Base-by-base conservation (phyloP, 2,329 filamentous ascomycete genomes). In the Penicillium sp. region DNA sequence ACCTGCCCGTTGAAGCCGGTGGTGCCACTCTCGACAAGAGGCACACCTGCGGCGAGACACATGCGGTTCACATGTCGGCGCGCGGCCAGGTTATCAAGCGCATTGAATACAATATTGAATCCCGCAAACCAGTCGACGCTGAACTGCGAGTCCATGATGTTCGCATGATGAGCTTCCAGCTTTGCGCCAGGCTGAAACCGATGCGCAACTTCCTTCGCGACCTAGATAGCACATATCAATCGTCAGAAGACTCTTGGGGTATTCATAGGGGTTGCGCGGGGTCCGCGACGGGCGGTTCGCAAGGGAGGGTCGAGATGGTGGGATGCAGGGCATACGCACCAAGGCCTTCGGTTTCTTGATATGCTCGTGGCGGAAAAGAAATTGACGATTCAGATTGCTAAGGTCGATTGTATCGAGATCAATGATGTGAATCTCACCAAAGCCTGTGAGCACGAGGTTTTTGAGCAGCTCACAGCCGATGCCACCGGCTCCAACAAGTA, bases 341-440 rank as follows among this genome's bases (percentile, higher is more conserved):
- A 95, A 75, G 47, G 94, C 92, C 71, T 99, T 99, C 1, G 93
- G 85, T 72, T 96, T 96, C 74, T 96, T 97, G 74, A 99, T 97
- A 68, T 99, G 94, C 70, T 97, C 92, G 65, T 93, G 88, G 56
- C 92, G 85, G 73, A 99, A 99, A 44, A 99, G 85, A 67, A 99
- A 99, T 72, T 99, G 94, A 50, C 94, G 89, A 66, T 99, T 99
- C 46, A 99, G 82, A 70, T 99, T 99, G 76, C 91, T 96, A 21
- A 99, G 81, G 70, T 99, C 94, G 75, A 99, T 97, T 1, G 94
- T 99, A 72, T 99, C 94, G 54, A 99, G 88, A 73, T 99, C 94
- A 62, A 99, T 90, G 42, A 97, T 87, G 72, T 96, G 89, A 46
- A 97, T 86, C 75, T 96, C 89, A 60, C 90, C 90, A 64, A 96